Evolutionary conservation across 345 rosid species (phyloP).

Genomic region (Nephelium lappaceum): DNA sequence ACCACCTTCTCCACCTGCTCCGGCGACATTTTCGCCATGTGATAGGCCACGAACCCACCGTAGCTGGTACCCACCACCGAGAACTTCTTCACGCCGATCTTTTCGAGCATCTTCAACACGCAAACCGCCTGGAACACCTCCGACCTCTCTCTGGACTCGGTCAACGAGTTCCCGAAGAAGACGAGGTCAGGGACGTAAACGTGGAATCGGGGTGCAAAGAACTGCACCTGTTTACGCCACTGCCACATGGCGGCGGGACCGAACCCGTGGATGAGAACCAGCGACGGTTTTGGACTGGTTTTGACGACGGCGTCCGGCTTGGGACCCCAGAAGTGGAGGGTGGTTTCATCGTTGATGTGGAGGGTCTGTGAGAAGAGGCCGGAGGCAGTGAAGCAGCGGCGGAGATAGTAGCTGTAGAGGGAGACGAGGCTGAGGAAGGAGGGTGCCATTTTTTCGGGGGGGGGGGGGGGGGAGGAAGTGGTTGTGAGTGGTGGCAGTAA

Average conservation of each 20-base stretch:
- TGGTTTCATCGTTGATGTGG: slow-evolving; percentile 52
- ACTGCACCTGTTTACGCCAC: slow-evolving; percentile 80
- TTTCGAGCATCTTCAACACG: slow-evolving; percentile 57
- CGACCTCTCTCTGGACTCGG: slow-evolving; percentile 56
- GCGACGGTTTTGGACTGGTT: slow-evolving; percentile 34
- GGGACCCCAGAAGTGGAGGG: slow-evolving; percentile 80
- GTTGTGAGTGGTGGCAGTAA: neutral
- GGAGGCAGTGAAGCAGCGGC: slow-evolving; percentile 62
- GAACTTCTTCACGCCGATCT: slow-evolving; percentile 47
- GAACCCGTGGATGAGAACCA: slow-evolving; percentile 86
- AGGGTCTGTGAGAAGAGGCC: slow-evolving; percentile 59
- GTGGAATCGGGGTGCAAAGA: slow-evolving; percentile 48
- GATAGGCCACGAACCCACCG: slow-evolving; percentile 90
- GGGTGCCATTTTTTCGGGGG: slow-evolving; percentile 29
- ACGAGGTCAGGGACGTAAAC: slow-evolving; percentile 78
- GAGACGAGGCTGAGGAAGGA: slow-evolving; percentile 64
- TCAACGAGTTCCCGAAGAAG: slow-evolving; percentile 71
- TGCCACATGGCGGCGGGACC: slow-evolving; percentile 82
- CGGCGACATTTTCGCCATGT: slow-evolving; percentile 70
- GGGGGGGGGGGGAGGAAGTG: neutral
- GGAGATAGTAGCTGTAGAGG: slow-evolving; percentile 65
- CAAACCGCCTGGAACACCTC: slow-evolving; percentile 78
- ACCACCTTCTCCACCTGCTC: slow-evolving; percentile 79
- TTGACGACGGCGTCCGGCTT: neutral
- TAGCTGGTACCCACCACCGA: slow-evolving; percentile 81